Conservation (phyloP, 1,284 basidiomycete genomes). For the Cystobasidiaceae sp. region DNA sequence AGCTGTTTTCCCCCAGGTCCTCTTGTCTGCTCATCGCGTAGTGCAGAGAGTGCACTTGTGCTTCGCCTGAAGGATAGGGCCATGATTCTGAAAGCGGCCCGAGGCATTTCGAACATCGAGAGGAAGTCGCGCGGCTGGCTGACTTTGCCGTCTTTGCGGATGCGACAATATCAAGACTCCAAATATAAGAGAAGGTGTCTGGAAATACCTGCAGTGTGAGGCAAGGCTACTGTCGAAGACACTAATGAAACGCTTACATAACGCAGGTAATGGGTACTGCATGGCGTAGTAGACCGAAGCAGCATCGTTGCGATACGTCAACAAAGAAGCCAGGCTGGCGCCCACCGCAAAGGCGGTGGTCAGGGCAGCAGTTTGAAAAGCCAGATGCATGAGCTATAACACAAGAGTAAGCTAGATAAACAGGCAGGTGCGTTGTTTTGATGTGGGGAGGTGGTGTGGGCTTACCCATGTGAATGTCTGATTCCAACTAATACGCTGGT, state of each 20-base stretch:
- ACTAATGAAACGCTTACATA: not conserved
- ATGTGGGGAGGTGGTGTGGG: no score
- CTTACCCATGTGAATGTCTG: conserved; percentile 12
- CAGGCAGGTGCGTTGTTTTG: no score
- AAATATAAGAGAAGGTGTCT: conserved; percentile 10
- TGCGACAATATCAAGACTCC: not conserved
- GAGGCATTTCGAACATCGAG: no score
- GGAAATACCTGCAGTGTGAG: no score
- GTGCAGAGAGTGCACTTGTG: no score
- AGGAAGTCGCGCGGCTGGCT: not conserved
- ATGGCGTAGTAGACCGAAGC: conserved; percentile 5
- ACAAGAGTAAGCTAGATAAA: no score
- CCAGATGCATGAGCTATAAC: conserved; percentile 14
- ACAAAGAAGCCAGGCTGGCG: not conserved
- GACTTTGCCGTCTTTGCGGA: not conserved
- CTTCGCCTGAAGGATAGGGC: no score
- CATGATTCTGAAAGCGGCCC: no score
- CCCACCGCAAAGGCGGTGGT: conserved; percentile 3
- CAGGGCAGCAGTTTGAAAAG: conserved; percentile 10
- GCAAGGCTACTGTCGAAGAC: no score
- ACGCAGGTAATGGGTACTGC: conserved; percentile 3
- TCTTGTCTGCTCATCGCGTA: no score
- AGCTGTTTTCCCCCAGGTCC: no score
- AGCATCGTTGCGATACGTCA: not conserved
- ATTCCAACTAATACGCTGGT: conserved; percentile 12